phyloP scores from a whole-genome alignment of 1,284 basidiomycete genomes.

The Mycosarcoma mackinlayi region DNA sequence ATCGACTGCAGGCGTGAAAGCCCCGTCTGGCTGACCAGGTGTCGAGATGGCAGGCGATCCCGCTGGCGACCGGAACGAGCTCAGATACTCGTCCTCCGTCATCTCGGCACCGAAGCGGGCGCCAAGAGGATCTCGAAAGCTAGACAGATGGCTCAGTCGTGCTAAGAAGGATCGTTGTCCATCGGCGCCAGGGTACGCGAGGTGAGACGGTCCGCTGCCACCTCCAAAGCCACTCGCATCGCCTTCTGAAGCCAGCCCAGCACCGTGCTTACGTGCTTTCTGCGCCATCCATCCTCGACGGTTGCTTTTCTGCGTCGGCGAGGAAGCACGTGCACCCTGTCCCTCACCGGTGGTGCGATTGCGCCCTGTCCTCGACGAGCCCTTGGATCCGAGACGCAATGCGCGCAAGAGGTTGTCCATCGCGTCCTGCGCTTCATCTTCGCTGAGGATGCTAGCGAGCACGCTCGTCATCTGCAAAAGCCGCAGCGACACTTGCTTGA shows the following conservation, averaged over 20 bases:
- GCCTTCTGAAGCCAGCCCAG: slow-evolving; percentile 5
- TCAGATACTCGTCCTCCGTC: slow-evolving; percentile 49
- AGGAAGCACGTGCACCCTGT: slow-evolving; percentile 16
- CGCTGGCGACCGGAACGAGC: slow-evolving; percentile 36
- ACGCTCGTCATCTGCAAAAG: slow-evolving; percentile 66
- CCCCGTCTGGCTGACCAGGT: slow-evolving; percentile 19
- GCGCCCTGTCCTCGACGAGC: slow-evolving; percentile 45
- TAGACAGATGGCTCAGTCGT: slow-evolving; percentile 17
- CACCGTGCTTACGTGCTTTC: slow-evolving; percentile 55
- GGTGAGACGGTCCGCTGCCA: neutral
- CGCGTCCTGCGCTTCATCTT: slow-evolving; percentile 66
- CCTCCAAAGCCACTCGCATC: neutral
- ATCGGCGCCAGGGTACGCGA: neutral
- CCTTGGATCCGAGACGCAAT: slow-evolving; percentile 49
- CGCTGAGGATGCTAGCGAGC: slow-evolving; percentile 60
- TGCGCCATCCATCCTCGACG: slow-evolving; percentile 57
- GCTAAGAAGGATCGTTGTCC: slow-evolving; percentile 4
- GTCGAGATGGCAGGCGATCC: slow-evolving; percentile 44
- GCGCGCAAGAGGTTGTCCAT: slow-evolving; percentile 63
- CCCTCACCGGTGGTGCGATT: slow-evolving; percentile 19
- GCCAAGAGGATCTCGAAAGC: slow-evolving; percentile 16
- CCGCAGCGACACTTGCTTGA: slow-evolving; percentile 46
- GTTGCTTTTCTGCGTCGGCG: slow-evolving; percentile 38
- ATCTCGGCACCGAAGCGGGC: slow-evolving; percentile 23
- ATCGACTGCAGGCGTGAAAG: slow-evolving; percentile 10